Percentiles rank a stretch among this genome's conserved stretches.
Evolutionary conservation across 2,329 filamentous ascomycete genomes (phyloP).

Genomic region (Calonectria hawksworthii): DNA sequence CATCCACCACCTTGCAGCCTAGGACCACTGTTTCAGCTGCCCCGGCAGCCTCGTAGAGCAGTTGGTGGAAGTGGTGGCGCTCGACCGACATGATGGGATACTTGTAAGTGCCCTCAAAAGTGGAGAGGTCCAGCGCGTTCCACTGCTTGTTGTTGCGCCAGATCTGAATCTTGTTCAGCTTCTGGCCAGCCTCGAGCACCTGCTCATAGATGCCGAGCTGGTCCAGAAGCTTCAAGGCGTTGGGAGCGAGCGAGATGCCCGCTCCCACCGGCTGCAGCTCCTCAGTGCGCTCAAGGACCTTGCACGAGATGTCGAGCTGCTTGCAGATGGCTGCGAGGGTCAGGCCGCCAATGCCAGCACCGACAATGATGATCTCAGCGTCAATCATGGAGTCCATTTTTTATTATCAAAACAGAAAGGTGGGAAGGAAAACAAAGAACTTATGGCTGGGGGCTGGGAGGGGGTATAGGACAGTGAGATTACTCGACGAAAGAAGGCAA

Average conservation of each 20-base stretch:
- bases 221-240: constrained; percentile 24
- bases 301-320: constrained; percentile 25
- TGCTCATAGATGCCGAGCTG: constrained; percentile 24
- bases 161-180: constrained; percentile 25
- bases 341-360: constrained; percentile 25
- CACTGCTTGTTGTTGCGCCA: constrained; percentile 28
- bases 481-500: not conserved
- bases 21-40: constrained; percentile 12
- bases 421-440: not conserved
- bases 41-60: constrained; percentile 25
- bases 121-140: constrained; percentile 22
- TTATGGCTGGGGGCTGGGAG: not conserved
- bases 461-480: not conserved
- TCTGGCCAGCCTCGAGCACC: constrained; percentile 22
- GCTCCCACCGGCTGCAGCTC: constrained; percentile 20
- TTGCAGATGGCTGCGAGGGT: constrained; percentile 27
- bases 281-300: constrained; percentile 21
- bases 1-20: constrained; percentile 21
- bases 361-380: constrained; percentile 25
- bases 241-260: constrained; percentile 26
- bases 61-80: constrained; percentile 22
- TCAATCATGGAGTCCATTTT: constrained; percentile 21
- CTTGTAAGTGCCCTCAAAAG: constrained; percentile 21
- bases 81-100: constrained; percentile 26
- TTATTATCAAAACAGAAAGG: not conserved